Evolutionary conservation across 1,284 basidiomycete genomes (phyloP).

Genomic region (Cutaneotrichosporon mucoides): DNA sequence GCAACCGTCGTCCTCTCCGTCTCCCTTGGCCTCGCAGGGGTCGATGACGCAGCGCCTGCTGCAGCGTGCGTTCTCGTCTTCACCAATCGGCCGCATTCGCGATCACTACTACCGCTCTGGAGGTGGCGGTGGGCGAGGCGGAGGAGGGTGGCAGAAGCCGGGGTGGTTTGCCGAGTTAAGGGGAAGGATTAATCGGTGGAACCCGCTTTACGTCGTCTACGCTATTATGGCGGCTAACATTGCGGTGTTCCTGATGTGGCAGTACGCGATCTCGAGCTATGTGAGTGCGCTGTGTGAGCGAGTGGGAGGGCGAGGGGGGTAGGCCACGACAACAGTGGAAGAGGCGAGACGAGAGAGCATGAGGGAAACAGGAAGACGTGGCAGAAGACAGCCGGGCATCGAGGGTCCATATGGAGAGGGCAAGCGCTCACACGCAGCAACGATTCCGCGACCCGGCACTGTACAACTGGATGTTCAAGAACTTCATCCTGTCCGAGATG

Average conservation of each 20-base stretch:
- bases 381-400: too few species aligned
- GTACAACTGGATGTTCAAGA: conserved; percentile 59
- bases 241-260: conserved; percentile 44
- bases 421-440: conserved; percentile 26
- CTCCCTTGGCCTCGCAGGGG: too few species aligned
- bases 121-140: neutral
- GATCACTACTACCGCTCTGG: conserved; percentile 2
- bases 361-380: too few species aligned
- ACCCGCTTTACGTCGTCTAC: conserved; percentile 6
- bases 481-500: conserved; percentile 60
- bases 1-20: neutral
- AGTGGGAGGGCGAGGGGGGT: too few species aligned
- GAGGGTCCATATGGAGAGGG: too few species aligned
- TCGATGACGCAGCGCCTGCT: neutral
- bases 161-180: neutral
- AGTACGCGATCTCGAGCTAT: conserved; percentile 40
- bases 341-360: too few species aligned
- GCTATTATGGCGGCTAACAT: conserved; percentile 41
- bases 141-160: too few species aligned
- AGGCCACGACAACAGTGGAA: too few species aligned
- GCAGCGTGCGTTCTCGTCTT: conserved; percentile 9
- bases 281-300: too few species aligned
- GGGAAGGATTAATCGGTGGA: conserved; percentile 1
- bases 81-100: conserved; percentile 1
- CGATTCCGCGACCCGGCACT: conserved; percentile 54